A percentile compares a stretch with the other conserved stretches of the same genome.
These are phyloP conservation scores for Ogataea corticis DNA, from an alignment of 805 yeast species.

Conservation along the genomic window DNA sequence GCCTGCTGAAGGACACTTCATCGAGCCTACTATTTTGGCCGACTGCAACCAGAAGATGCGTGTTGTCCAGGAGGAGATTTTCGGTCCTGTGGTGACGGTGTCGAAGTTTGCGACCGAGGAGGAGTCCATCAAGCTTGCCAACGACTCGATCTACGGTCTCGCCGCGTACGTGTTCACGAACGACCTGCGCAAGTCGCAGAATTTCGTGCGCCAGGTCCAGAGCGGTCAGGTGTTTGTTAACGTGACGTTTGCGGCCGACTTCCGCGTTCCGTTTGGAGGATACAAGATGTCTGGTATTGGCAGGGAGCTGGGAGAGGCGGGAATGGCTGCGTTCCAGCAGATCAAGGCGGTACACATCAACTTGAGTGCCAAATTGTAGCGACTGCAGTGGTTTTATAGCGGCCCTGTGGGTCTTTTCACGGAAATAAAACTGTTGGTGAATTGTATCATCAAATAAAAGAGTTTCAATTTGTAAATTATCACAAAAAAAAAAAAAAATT, in stretches of 20 bases:
- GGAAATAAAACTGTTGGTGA: not conserved
- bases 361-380: slow-evolving; percentile 29
- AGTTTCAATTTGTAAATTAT: not conserved
- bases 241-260: slow-evolving; percentile 87
- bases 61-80: slow-evolving; percentile 76
- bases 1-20: slow-evolving; percentile 57
- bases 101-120: slow-evolving; percentile 80
- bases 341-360: slow-evolving; percentile 75
- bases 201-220: slow-evolving; percentile 69
- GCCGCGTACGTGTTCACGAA: slow-evolving; percentile 89
- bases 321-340: slow-evolving; percentile 82
- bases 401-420: not conserved
- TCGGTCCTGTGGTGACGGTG: slow-evolving; percentile 90
- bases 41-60: slow-evolving; percentile 67
- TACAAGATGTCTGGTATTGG: slow-evolving; percentile 90
- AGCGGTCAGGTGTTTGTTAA: slow-evolving; percentile 94
- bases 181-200: slow-evolving; percentile 71
- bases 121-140: slow-evolving; percentile 76
- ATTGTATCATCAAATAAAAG: not conserved
- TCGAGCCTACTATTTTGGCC: slow-evolving; percentile 74
- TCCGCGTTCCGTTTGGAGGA: slow-evolving; percentile 90
- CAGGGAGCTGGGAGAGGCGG: slow-evolving; percentile 89
- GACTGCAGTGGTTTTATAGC: slow-evolving; percentile 1
- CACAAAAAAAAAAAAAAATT: not conserved
- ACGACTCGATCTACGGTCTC: slow-evolving; percentile 80